Conservation (phyloP, 495 filamentous ascomycete species). For the Penicillium ucsense region DNA sequence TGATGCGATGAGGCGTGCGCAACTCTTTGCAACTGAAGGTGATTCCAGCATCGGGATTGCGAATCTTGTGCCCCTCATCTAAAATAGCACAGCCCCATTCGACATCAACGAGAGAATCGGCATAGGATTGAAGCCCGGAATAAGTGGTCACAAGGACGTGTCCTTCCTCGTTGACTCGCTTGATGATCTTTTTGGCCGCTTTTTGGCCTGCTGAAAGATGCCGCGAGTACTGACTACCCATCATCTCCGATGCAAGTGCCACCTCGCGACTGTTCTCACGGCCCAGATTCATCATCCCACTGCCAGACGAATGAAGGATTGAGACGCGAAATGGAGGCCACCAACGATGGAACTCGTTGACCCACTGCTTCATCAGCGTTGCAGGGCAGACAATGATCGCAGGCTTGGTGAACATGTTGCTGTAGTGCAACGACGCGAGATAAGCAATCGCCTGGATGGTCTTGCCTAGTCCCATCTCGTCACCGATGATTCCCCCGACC, state of each 20-base stretch:
- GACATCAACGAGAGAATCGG: slow-evolving; percentile 61
- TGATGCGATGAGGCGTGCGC: slow-evolving; percentile 76
- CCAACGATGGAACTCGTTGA: slow-evolving; percentile 95
- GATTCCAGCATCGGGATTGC: slow-evolving; percentile 86
- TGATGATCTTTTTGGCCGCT: slow-evolving; percentile 66
- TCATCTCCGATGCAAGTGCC: slow-evolving; percentile 36
- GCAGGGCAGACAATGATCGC: slow-evolving; percentile 86
- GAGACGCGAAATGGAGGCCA: slow-evolving; percentile 93
- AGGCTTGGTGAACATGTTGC: slow-evolving; percentile 70
- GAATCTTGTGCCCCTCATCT: slow-evolving; percentile 96
- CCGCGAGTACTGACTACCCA: slow-evolving; percentile 19
- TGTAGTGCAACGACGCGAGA: slow-evolving; percentile 83
- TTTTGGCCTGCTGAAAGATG: slow-evolving; percentile 44
- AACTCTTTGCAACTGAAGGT: slow-evolving; percentile 91
- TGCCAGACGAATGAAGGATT: slow-evolving; percentile 89
- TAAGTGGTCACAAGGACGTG: slow-evolving; percentile 95
- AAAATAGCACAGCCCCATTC: slow-evolving; percentile 92
- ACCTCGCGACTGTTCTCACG: slow-evolving; percentile 66
- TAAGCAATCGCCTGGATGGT: slow-evolving; percentile 92
- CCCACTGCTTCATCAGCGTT: slow-evolving; percentile 93
- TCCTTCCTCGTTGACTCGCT: slow-evolving; percentile 73
- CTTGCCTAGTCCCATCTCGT: slow-evolving; percentile 97
- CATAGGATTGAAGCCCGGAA: slow-evolving; percentile 81
- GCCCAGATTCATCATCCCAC: slow-evolving; percentile 80
- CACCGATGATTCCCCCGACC: slow-evolving; percentile 89